phyloP scores from a whole-genome alignment of 2,329 filamentous ascomycete species.

The Metarhizium rileyi region DNA sequence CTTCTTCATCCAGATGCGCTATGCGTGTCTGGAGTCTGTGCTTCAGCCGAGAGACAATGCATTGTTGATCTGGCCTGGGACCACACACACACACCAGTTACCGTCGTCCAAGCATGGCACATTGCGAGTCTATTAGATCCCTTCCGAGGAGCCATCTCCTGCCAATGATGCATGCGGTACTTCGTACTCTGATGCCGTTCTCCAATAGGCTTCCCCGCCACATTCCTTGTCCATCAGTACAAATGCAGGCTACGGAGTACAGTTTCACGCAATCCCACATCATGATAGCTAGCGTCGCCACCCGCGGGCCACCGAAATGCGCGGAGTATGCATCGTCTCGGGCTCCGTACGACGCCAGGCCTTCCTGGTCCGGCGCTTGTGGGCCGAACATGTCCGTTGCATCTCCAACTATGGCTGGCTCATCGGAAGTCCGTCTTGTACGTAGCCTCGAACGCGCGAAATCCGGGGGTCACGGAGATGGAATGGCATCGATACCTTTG shows the following conservation, averaged over 20 bases:
- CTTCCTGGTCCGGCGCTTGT: not conserved
- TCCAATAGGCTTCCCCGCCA: not conserved
- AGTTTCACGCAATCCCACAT: not conserved
- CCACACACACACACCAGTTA: not conserved
- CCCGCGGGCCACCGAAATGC: slow-evolving; percentile 5
- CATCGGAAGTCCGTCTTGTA: not conserved
- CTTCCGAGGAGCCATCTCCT: no score
- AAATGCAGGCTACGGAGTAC: not conserved
- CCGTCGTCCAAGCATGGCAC: not conserved
- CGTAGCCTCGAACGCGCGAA: not conserved
- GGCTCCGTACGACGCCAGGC: not conserved
- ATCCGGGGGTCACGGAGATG: not conserved
- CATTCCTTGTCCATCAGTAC: not conserved
- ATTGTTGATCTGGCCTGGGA: not conserved
- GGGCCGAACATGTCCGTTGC: not conserved
- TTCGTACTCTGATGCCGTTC: no score
- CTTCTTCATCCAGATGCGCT: not conserved
- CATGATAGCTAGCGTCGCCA: not conserved
- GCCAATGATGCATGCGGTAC: no score
- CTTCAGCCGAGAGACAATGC: not conserved
- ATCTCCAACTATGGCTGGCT: not conserved
- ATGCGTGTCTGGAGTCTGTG: not conserved
- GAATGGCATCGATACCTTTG: not conserved
- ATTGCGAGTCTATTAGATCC: not conserved
- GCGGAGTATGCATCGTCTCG: slow-evolving; percentile 4